These are phyloP conservation scores for Ricinus communis DNA, from an alignment of 345 rosid species.

Conservation along the genomic window DNA sequence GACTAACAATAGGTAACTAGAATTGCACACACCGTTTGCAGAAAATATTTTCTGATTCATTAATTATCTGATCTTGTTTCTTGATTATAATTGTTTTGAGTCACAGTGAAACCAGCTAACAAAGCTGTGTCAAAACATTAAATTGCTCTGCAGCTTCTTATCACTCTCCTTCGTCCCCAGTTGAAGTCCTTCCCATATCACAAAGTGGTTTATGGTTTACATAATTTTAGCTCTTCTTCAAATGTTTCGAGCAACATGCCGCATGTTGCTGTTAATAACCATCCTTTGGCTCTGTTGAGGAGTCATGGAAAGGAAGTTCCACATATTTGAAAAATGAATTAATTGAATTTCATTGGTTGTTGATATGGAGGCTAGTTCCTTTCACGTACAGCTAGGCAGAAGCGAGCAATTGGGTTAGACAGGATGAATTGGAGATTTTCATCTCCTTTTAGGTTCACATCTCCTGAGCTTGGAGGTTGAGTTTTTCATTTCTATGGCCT, in stretches of 20 bases:
- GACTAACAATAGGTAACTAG: slow-evolving; percentile 22
- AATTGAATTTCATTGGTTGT: slow-evolving; percentile 3
- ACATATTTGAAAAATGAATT: slow-evolving; percentile 8
- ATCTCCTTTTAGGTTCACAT: neutral
- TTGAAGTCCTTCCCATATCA: slow-evolving; percentile 7
- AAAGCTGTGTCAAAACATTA: slow-evolving; percentile 2
- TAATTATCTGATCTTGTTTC: slow-evolving; percentile 2
- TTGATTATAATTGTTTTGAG: neutral
- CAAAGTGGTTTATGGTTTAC: slow-evolving; percentile 23
- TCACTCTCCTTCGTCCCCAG: slow-evolving; percentile 16
- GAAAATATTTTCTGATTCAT: neutral
- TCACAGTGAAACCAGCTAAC: slow-evolving; percentile 23
- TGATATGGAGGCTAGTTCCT: slow-evolving; percentile 3
- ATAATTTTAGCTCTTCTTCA: slow-evolving; percentile 29
- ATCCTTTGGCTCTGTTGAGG: slow-evolving; percentile 29
- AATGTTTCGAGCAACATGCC: slow-evolving; percentile 29
- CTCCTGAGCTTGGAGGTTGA: neutral
- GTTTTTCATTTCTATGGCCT: neutral
- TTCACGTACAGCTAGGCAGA: slow-evolving; percentile 6
- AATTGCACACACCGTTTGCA: neutral
- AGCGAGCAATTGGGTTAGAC: slow-evolving; percentile 6
- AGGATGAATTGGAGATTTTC: slow-evolving; percentile 2
- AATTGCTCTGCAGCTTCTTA: slow-evolving; percentile 26
- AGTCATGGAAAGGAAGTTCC: slow-evolving; percentile 36
- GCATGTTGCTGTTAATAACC: slow-evolving; percentile 30